Evolutionary conservation across 805 yeast genomes (phyloP).

Genomic region (Wickerhamiella kazuoi): DNA sequence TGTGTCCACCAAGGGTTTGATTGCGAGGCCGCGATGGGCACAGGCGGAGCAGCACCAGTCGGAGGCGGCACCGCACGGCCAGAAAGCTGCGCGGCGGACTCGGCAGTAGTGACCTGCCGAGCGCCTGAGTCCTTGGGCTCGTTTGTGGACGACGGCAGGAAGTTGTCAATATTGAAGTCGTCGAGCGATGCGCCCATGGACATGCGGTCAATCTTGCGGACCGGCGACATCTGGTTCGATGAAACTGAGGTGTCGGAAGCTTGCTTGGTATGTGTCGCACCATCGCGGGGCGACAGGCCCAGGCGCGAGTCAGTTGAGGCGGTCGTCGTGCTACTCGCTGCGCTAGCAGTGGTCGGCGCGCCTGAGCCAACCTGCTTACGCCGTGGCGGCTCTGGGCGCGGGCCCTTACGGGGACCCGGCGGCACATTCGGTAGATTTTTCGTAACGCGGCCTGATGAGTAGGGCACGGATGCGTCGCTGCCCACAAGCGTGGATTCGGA

Average conservation of each 20-base stretch:
- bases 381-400: slow-evolving; percentile 12
- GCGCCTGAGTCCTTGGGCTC: not conserved
- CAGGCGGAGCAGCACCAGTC: not conserved
- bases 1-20: not conserved
- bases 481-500: not conserved
- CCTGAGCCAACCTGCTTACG: slow-evolving; percentile 17
- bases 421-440: not conserved
- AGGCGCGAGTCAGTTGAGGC: not conserved
- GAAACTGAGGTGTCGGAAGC: not conserved
- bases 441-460: not conserved
- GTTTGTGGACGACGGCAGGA: not conserved
- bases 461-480: not conserved
- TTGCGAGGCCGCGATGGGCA: not conserved
- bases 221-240: not conserved
- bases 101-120: not conserved
- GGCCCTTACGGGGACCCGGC: not conserved
- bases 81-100: not conserved
- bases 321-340: not conserved
- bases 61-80: too few relatives aligned
- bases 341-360: not conserved
- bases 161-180: not conserved
- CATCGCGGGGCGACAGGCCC: slow-evolving; percentile 2
- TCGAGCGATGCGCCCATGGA: not conserved
- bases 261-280: not conserved
- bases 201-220: not conserved